Percentiles rank a stretch among this genome's conserved stretches.
Evolutionary conservation across 2,329 filamentous ascomycete genomes (phyloP).

Genomic region (Aspergillus calidoustus): DNA sequence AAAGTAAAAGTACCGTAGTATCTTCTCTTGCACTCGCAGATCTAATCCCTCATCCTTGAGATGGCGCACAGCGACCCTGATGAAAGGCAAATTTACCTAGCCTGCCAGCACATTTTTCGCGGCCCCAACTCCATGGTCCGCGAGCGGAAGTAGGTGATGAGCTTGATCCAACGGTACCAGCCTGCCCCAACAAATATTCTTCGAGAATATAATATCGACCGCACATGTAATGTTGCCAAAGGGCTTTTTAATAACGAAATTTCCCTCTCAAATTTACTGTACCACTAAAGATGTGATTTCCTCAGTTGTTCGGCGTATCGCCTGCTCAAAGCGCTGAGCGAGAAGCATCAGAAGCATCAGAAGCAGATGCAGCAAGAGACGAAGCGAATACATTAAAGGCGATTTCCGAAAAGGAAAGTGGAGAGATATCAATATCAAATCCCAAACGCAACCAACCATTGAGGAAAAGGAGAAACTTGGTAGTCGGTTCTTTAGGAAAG

Average conservation of each 20-base stretch:
- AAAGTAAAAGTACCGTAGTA: no score
- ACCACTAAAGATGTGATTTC: constrained; percentile 11
- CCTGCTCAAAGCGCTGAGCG: constrained; percentile 4
- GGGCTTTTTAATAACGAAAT: no score
- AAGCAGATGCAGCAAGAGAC: constrained; percentile 8
- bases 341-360: constrained; percentile 9
- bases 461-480: not conserved
- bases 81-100: not conserved
- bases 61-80: not conserved
- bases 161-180: no score
- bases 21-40: no score
- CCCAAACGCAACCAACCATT: no score
- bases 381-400: not conserved
- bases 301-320: constrained; percentile 1
- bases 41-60: no score
- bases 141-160: not conserved
- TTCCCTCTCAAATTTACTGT: no score
- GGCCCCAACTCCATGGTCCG: not conserved
- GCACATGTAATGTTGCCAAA: not conserved
- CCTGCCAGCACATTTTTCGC: not conserved
- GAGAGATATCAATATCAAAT: no score
- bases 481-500: not conserved
- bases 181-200: not conserved
- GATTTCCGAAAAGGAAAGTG: not conserved
- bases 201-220: not conserved